Percentiles rank a stretch among this genome's conserved stretches.
Conservation (phyloP, 495 filamentous ascomycete species). For the Penicillium mononematosum region DNA sequence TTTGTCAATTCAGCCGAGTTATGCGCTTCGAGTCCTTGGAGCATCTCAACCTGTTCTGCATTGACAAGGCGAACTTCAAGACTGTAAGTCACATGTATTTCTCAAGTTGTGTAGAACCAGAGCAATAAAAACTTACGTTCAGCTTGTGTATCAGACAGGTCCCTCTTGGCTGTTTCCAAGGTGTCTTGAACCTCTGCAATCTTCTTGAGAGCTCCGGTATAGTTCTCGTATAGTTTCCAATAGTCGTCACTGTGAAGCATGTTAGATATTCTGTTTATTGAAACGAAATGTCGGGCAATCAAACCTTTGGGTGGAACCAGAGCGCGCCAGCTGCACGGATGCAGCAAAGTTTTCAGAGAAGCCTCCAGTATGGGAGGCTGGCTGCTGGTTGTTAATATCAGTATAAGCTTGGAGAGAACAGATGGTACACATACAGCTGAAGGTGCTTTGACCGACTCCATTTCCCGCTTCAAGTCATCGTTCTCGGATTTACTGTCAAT, state of each 20-base stretch:
- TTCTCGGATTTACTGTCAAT: constrained; percentile 42
- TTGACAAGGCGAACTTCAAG: constrained; percentile 44
- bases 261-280: constrained; percentile 21
- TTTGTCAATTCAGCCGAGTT: constrained; percentile 45
- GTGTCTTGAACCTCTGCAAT: constrained; percentile 43
- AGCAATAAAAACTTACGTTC: constrained; percentile 37
- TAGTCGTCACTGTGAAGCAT: constrained; percentile 40
- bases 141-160: constrained; percentile 39
- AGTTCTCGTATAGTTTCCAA: constrained; percentile 48
- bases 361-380: constrained; percentile 30
- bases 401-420: not conserved
- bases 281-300: not conserved
- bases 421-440: constrained; percentile 25
- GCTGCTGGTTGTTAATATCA: constrained; percentile 23
- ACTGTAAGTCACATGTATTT: constrained; percentile 26
- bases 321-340: constrained; percentile 37
- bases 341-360: constrained; percentile 41
- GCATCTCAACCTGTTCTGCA: constrained; percentile 50
- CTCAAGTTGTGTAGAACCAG: not conserved
- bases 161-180: constrained; percentile 36
- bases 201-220: constrained; percentile 41
- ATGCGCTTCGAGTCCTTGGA: constrained; percentile 48
- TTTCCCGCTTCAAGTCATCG: constrained; percentile 43
- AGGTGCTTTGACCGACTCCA: constrained; percentile 37
- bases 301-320: constrained; percentile 44